Conservation (phyloP, 2,329 filamentous ascomycete genomes). For the Ophiostoma triangulosporum region DNA sequence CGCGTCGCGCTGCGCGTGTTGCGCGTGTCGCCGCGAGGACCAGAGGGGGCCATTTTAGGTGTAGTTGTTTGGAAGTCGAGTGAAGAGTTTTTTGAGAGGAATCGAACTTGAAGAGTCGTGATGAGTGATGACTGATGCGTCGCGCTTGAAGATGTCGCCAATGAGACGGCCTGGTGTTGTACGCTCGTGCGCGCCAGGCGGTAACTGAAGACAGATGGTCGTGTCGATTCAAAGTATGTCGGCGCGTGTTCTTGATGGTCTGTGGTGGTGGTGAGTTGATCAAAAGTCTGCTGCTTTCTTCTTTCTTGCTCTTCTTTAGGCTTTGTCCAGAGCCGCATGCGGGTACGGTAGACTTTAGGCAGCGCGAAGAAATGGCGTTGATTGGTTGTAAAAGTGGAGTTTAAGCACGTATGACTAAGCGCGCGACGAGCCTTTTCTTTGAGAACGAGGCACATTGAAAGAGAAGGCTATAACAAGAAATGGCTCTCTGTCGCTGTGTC, state of each 20-base stretch:
- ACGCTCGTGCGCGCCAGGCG: background rate
- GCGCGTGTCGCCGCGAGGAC: slow-evolving; percentile 14
- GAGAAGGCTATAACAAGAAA: too few species aligned
- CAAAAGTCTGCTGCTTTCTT: too few species aligned
- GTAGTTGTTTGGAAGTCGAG: background rate
- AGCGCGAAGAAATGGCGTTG: background rate
- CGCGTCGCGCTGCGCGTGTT: slow-evolving; percentile 13
- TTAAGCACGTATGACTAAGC: too few species aligned
- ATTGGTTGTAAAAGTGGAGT: background rate
- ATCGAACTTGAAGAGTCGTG: too few species aligned
- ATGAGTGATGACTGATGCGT: background rate
- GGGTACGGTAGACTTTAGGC: background rate
- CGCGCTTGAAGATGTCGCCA: background rate
- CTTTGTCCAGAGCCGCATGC: background rate
- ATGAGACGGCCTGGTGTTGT: background rate
- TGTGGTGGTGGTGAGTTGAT: background rate
- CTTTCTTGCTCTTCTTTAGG: background rate
- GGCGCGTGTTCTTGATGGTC: too few species aligned
- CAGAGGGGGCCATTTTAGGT: slow-evolving; percentile 20
- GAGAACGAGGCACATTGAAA: too few species aligned
- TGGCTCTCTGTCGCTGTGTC: too few species aligned
- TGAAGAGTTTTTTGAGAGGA: too few species aligned
- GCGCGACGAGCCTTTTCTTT: too few species aligned
- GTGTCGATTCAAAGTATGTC: too few species aligned
- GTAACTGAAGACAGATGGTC: background rate